A percentile compares a stretch with the other conserved stretches of the same genome.
Conservation (phyloP, 805 yeast species). For the Lachancea thermotolerans region DNA sequence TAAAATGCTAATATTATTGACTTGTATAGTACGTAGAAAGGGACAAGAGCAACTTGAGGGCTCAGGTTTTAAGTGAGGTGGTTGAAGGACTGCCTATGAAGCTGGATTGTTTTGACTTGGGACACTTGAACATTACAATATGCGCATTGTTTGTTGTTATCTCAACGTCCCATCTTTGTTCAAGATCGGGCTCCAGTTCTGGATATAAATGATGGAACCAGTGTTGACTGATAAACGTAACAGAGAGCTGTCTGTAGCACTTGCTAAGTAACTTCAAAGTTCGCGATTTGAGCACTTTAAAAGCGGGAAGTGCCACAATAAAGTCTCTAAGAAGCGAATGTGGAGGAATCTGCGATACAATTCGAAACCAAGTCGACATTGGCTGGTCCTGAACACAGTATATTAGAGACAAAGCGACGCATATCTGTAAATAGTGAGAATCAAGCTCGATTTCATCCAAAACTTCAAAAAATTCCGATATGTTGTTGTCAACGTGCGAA, state of each 20-base stretch:
- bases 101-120: no score
- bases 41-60: no score
- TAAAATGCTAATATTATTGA: no score
- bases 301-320: conserved; percentile 11
- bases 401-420: conserved; percentile 8
- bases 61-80: no score
- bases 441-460: neutral
- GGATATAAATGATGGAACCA: conserved; percentile 15
- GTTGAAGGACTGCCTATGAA: no score
- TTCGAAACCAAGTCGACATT: conserved; percentile 13
- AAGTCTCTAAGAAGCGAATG: conserved; percentile 9
- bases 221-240: conserved; percentile 9
- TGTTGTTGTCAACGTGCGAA: conserved; percentile 18
- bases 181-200: conserved; percentile 3
- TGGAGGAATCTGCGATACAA: conserved; percentile 4
- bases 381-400: conserved; percentile 6
- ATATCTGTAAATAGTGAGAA: neutral
- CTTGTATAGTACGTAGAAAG: no score
- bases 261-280: conserved; percentile 9
- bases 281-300: conserved; percentile 14
- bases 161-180: conserved; percentile 5
- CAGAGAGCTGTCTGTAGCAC: conserved; percentile 20
- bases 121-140: conserved; percentile 12
- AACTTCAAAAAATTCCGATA: conserved; percentile 11
- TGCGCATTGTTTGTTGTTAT: conserved; percentile 1